Evolutionary conservation across 768 basidiomycete genomes (phyloP).

Genomic region (Phlebiopsis flavidoalba): DNA sequence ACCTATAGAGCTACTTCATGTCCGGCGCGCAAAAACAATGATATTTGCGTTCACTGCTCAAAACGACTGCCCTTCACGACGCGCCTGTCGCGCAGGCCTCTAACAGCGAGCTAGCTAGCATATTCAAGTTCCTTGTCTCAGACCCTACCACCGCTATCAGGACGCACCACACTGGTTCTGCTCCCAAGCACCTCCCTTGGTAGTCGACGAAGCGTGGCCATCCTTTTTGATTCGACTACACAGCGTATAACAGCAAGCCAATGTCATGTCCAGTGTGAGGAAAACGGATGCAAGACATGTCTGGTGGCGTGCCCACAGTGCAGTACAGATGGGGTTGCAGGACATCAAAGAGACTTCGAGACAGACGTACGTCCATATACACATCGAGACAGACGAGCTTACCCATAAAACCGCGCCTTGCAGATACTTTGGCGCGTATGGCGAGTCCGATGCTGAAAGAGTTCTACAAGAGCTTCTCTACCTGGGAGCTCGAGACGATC

Average conservation of each 20-base stretch:
- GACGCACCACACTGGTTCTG: slow-evolving; percentile 78
- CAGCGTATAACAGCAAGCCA: slow-evolving; percentile 59
- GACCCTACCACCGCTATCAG: slow-evolving; percentile 19
- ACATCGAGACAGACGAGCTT: neutral
- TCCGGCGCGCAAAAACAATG: slow-evolving; percentile 18
- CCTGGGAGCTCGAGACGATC: slow-evolving; percentile 58
- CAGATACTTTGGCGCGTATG: slow-evolving; percentile 75
- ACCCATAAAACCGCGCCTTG: neutral
- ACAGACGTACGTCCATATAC: slow-evolving; percentile 54
- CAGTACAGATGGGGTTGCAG: slow-evolving; percentile 59
- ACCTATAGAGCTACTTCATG: neutral
- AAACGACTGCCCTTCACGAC: slow-evolving; percentile 45
- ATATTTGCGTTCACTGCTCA: slow-evolving; percentile 44
- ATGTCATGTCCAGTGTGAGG: slow-evolving; percentile 66
- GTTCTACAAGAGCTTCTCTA: slow-evolving; percentile 61
- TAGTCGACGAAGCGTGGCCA: slow-evolving; percentile 64
- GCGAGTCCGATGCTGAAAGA: slow-evolving; percentile 38
- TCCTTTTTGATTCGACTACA: slow-evolving; percentile 79
- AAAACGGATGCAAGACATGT: slow-evolving; percentile 45
- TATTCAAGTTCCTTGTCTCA: slow-evolving; percentile 53
- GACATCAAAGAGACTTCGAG: slow-evolving; percentile 59
- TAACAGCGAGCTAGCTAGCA: slow-evolving; percentile 39
- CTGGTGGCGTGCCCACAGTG: slow-evolving; percentile 65
- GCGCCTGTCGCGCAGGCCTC: slow-evolving; percentile 38
- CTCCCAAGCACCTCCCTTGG: slow-evolving; percentile 46